These are phyloP conservation scores for Pseudogymnoascus destructans DNA, from an alignment of 2,329 filamentous ascomycete species.

Conservation along the genomic window DNA sequence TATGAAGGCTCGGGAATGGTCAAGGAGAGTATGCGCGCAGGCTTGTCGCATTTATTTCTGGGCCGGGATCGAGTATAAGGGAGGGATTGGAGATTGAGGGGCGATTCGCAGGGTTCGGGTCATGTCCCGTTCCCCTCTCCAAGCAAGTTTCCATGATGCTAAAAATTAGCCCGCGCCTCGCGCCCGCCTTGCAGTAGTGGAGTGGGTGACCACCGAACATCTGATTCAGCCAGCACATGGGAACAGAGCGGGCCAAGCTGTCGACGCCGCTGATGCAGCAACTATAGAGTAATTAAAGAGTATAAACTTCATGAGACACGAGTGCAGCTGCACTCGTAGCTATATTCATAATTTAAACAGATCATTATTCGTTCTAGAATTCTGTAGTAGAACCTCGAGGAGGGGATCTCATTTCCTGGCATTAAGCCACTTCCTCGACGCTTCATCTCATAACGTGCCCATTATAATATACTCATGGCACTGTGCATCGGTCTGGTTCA, in stretches of 20 bases:
- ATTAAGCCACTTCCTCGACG: neutral
- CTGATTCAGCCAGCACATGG: conserved; percentile 6
- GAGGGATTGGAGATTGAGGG: neutral
- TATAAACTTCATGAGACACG: neutral
- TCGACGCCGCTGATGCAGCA: neutral
- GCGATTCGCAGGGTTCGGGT: conserved; percentile 2
- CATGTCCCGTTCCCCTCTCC: neutral
- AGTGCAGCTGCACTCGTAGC: neutral
- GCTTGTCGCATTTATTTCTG: neutral
- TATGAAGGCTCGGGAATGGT: neutral
- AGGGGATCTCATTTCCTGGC: neutral
- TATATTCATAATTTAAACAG: neutral
- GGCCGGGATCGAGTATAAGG: neutral
- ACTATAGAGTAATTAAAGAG: neutral
- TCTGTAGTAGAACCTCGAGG: neutral
- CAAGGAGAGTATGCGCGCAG: neutral
- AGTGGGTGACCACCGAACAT: conserved; percentile 5
- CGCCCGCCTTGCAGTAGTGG: conserved; percentile 2
- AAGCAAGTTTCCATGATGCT: conserved; percentile 7
- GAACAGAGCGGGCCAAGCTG: conserved; percentile 1
- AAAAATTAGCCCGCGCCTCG: conserved; percentile 3
- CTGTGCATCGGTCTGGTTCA: neutral
- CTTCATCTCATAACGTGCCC: neutral
- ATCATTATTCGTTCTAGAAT: neutral
- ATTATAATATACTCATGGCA: neutral